phyloP scores from a whole-genome alignment of 345 rosid species.

The Litchi chinensis region DNA sequence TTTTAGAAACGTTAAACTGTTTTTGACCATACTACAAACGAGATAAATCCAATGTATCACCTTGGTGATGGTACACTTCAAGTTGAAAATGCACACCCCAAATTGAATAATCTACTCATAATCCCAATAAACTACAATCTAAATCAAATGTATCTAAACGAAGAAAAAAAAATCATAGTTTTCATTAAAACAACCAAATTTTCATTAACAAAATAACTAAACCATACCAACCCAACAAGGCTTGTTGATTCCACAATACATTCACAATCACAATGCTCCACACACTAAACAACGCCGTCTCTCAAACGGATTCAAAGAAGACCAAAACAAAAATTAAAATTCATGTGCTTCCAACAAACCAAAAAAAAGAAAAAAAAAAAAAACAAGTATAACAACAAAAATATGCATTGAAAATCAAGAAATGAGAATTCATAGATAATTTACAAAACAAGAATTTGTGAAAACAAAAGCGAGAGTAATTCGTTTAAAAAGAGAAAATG shows the following conservation, averaged over 20 bases:
- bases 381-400: not conserved
- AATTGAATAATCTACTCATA: not conserved
- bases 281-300: not conserved
- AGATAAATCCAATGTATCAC: not conserved
- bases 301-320: not conserved
- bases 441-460: not conserved
- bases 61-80: not conserved
- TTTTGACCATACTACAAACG: not conserved
- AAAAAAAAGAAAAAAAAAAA: not conserved
- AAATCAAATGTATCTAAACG: not conserved
- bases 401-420: no score
- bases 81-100: not conserved
- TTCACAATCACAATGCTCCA: not conserved
- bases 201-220: not conserved
- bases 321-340: not conserved
- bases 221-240: not conserved
- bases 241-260: not conserved
- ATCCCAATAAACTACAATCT: not conserved
- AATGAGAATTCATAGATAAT: no score
- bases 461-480: not conserved
- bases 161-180: not conserved
- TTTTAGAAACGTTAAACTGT: no score
- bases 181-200: not conserved
- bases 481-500: not conserved
- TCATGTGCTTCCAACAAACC: not conserved